Evolutionary conservation across 495 filamentous ascomycete genomes (phyloP), one percentile per base, ranked within the genome.

Genomic region (Podospora pseudopauciseta): DNA sequence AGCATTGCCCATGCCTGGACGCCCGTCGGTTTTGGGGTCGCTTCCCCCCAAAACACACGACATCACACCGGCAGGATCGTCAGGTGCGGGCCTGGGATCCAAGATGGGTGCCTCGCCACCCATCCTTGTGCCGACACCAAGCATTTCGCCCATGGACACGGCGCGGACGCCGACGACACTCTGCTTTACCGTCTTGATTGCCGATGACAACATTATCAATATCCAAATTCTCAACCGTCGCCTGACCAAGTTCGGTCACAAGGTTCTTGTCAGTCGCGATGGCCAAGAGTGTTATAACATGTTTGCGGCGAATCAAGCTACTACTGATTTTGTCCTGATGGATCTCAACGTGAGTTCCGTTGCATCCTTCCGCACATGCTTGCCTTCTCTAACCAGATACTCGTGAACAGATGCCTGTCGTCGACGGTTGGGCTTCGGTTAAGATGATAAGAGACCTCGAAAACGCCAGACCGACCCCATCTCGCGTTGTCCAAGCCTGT

Each of bases 151-250:
- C 4, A 64, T 64, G 65, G 67, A 68, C 0, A 53, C 32, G 7
- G 63, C 27, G 9, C 57, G 55, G 20, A 71, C 66, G 3, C 68
- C 71, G 44, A 54, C 61, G 3, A 70, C 74, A n/a, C 68, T 80
- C 11, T 74, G 83, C 16, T 81, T 92, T 63, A 82, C 80, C 7
- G 85, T 94, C 3, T 79, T 94, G 13, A 88, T 95, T 5, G 92
- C 91, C 2, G 92, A 96, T 75, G 92, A 96, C 73, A 92, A 96
- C 71, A 90, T 90, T 0, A 83, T 94, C 67, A 96, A 96, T 66
- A 89, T 88, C 69, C 90, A 86, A 68, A 94, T 95, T 70, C 79
- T 95, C 5, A 82, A 88, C 69, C 93, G 93, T 71, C 80, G 92
- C 5, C 77, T 96, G 1, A 86, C 88, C 54, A 93, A 91, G 75